Percentiles rank a stretch among this genome's conserved stretches.
These are phyloP conservation scores for Yarrowia deformans DNA, from an alignment of 805 yeast species.

Conservation along the genomic window DNA sequence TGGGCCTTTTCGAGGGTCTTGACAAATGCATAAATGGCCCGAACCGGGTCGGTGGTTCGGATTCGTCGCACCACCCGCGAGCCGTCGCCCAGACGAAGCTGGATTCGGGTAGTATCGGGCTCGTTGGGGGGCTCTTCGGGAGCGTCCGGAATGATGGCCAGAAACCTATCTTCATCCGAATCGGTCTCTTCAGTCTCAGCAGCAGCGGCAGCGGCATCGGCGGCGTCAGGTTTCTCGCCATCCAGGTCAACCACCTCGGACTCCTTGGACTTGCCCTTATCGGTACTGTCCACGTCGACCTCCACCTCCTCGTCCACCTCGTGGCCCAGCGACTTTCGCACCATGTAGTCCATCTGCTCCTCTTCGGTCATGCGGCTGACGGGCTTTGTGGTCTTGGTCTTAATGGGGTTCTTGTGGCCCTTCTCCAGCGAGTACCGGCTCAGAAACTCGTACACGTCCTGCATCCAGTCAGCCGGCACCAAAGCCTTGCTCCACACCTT, in stretches of 20 bases:
- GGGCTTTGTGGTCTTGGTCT: constrained; percentile 52
- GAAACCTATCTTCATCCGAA: constrained; percentile 57
- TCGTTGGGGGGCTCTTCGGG: constrained; percentile 71
- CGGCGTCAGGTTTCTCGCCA: constrained; percentile 9
- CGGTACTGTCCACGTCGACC: constrained; percentile 40
- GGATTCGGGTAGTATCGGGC: constrained; percentile 74
- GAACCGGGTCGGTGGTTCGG: constrained; percentile 63
- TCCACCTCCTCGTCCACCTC: constrained; percentile 41
- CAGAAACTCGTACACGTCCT: constrained; percentile 75
- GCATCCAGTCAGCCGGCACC: constrained; percentile 62
- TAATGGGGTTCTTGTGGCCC: constrained; percentile 66
- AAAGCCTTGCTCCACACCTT: constrained; percentile 76
- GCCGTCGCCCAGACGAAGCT: constrained; percentile 90
- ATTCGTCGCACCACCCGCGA: constrained; percentile 78
- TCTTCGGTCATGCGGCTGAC: constrained; percentile 82
- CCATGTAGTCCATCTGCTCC: constrained; percentile 80
- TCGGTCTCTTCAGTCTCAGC: constrained; percentile 43
- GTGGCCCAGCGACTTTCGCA: constrained; percentile 65
- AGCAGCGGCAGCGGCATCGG: not conserved
- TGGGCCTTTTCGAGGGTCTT: constrained; percentile 60
- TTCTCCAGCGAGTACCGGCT: constrained; percentile 68
- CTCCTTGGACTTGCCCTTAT: constrained; percentile 46
- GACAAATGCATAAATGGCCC: constrained; percentile 66
- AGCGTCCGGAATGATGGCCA: constrained; percentile 57
- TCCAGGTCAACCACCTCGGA: constrained; percentile 36